A percentile compares a stretch with the other conserved stretches of the same genome.
Conservation (phyloP, 805 yeast species). For the Monosporozyma siamensis region DNA sequence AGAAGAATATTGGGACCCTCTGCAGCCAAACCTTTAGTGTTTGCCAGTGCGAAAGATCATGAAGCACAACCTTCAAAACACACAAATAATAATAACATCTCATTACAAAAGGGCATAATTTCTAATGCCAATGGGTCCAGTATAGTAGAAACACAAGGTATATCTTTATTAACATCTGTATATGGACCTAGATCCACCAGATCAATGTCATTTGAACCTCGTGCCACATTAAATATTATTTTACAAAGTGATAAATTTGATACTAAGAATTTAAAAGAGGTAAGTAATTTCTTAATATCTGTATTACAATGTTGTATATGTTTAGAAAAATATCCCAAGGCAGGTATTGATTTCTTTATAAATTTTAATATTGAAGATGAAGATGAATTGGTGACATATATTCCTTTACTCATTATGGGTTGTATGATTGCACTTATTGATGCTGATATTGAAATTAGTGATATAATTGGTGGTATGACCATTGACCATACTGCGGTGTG, state of each 20-base stretch:
- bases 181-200: slow-evolving; percentile 86
- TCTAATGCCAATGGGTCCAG: slow-evolving; percentile 77
- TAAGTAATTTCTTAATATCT: slow-evolving; percentile 33
- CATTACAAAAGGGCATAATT: slow-evolving; percentile 47
- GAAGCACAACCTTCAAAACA: slow-evolving; percentile 9
- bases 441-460: slow-evolving; percentile 72
- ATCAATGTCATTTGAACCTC: slow-evolving; percentile 52
- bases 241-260: slow-evolving; percentile 29
- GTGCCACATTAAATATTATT: slow-evolving; percentile 54
- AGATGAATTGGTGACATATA: slow-evolving; percentile 14
- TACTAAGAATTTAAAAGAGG: slow-evolving; percentile 31
- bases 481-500: slow-evolving; percentile 39
- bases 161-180: slow-evolving; percentile 53
- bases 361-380: slow-evolving; percentile 40
- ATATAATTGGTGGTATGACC: slow-evolving; percentile 61
- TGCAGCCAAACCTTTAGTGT: slow-evolving; percentile 46
- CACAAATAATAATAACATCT: neutral
- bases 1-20: slow-evolving; percentile 81
- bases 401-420: slow-evolving; percentile 31
- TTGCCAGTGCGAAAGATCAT: slow-evolving; percentile 11
- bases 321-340: slow-evolving; percentile 76
- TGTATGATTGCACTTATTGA: slow-evolving; percentile 72
- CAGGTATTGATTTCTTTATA: slow-evolving; percentile 72
- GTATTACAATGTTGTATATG: slow-evolving; percentile 33
- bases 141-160: slow-evolving; percentile 51